These are phyloP conservation scores for Pyrus hybrid DNA, from an alignment of 331 rosid genomes.

Conservation along the genomic window DNA sequence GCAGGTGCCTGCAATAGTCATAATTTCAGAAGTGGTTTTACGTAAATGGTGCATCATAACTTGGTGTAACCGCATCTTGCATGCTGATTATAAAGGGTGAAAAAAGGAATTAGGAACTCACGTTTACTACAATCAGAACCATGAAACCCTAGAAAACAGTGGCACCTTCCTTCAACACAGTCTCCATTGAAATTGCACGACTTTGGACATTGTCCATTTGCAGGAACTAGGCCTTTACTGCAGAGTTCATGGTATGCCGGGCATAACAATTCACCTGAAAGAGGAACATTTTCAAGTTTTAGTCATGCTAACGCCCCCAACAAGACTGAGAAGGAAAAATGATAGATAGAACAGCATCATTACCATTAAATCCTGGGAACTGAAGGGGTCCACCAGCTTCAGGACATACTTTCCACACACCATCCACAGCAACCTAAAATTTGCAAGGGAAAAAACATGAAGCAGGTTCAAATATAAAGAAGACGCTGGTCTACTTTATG, in stretches of 20 bases:
- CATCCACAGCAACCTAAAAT: conserved; percentile 85
- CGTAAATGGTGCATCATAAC: conserved; percentile 2
- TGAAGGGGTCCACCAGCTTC: conserved; percentile 78
- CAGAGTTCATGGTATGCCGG: conserved; percentile 89
- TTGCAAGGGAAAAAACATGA: not conserved
- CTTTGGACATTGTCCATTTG: conserved; percentile 61
- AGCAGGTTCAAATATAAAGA: not conserved
- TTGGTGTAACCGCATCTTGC: not conserved
- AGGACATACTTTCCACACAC: conserved; percentile 81
- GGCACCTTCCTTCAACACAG: conserved; percentile 83
- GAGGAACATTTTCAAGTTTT: not conserved
- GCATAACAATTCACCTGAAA: conserved; percentile 74
- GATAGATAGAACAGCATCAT: conserved; percentile 3
- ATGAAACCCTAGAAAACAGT: conserved; percentile 74
- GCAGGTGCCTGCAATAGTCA: conserved; percentile 53
- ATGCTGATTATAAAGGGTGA: too few relatives aligned
- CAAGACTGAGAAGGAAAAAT: not conserved
- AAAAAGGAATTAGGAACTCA: too few relatives aligned
- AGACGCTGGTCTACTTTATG: not conserved
- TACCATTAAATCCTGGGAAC: conserved; percentile 84
- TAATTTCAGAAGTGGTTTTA: not conserved
- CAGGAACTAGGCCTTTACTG: conserved; percentile 36
- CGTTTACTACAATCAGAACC: conserved; percentile 83
- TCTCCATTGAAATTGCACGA: conserved; percentile 88
- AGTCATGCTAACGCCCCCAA: not conserved